These are phyloP conservation scores for Beauveria scarabaeidicola DNA, from an alignment of 2,329 filamentous ascomycete species.

Conservation along the genomic window DNA sequence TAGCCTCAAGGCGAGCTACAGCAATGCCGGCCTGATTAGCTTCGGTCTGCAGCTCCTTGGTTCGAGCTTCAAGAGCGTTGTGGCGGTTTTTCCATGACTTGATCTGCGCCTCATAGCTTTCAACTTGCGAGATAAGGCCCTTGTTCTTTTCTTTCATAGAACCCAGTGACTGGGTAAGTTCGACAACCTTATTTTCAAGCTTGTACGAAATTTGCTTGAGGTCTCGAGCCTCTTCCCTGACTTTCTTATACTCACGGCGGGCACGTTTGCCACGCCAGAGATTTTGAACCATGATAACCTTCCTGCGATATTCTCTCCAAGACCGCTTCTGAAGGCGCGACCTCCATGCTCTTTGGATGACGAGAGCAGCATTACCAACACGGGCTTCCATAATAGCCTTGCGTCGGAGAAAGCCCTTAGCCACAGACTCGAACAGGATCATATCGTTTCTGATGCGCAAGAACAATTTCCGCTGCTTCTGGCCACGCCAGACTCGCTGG, in stretches of 20 bases:
- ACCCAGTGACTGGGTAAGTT: constrained; percentile 88
- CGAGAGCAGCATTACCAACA: constrained; percentile 79
- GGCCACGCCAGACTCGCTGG: constrained; percentile 88
- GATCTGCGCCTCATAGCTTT: constrained; percentile 93
- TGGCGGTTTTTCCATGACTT: constrained; percentile 93
- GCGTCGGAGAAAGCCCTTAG: constrained; percentile 85
- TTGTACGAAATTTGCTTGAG: constrained; percentile 99
- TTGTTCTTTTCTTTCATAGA: constrained; percentile 95
- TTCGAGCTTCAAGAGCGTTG: constrained; percentile 78
- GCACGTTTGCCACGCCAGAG: constrained; percentile 82
- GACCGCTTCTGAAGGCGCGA: constrained; percentile 66
- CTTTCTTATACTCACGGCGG: constrained; percentile 75
- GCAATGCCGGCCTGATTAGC: constrained; percentile 97
- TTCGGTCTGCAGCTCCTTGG: constrained; percentile 91
- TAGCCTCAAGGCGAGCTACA: constrained; percentile 76
- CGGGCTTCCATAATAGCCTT: constrained; percentile 91
- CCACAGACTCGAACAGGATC: constrained; percentile 78
- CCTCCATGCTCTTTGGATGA: constrained; percentile 88
- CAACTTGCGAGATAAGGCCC: constrained; percentile 73
- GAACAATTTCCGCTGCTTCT: constrained; percentile 80
- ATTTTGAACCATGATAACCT: constrained; percentile 83
- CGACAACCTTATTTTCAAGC: constrained; percentile 98
- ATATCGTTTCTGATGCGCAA: constrained; percentile 71
- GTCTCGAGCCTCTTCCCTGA: constrained; percentile 93
- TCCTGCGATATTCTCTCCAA: constrained; percentile 85